Conservation (phyloP, 495 filamentous ascomycete genomes). For the Cairneyella variabilis region DNA sequence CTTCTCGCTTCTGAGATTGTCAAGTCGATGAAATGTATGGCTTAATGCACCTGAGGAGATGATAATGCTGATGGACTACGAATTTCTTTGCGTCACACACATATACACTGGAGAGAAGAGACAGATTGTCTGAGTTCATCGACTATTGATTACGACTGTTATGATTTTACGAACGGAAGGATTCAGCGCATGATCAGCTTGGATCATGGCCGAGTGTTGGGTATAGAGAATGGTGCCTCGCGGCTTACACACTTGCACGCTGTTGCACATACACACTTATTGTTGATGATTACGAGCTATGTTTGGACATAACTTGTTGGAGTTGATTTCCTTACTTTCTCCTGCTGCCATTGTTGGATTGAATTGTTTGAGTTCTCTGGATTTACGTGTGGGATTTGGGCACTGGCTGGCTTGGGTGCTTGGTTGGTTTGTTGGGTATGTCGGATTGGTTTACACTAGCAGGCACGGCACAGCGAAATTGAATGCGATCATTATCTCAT, state of each 20-base stretch:
- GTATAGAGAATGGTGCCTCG: background rate
- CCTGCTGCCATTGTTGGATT: too few relatives aligned
- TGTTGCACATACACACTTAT: too few relatives aligned
- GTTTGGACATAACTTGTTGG: too few relatives aligned
- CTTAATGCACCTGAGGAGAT: background rate
- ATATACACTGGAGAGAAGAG: background rate
- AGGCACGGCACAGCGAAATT: too few relatives aligned
- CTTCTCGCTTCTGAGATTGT: constrained; percentile 24
- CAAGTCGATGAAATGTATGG: background rate
- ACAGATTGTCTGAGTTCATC: background rate
- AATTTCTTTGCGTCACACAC: constrained; percentile 10
- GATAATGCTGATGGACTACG: constrained; percentile 8
- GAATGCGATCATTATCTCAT: too few relatives aligned
- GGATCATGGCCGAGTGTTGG: background rate
- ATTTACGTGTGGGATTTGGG: too few relatives aligned
- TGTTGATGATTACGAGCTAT: background rate
- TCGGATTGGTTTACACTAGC: too few relatives aligned
- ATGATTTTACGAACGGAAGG: constrained; percentile 2
- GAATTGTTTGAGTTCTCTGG: too few relatives aligned
- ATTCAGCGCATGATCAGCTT: background rate
- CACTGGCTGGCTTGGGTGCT: too few relatives aligned
- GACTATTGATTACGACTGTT: constrained; percentile 7
- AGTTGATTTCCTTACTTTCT: too few relatives aligned
- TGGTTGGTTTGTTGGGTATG: too few relatives aligned
- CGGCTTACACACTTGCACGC: background rate